A percentile compares a stretch with the other conserved stretches of the same genome.
phyloP scores from a whole-genome alignment of 2,329 filamentous ascomycete genomes.

The Sphaerostilbella broomeana region DNA sequence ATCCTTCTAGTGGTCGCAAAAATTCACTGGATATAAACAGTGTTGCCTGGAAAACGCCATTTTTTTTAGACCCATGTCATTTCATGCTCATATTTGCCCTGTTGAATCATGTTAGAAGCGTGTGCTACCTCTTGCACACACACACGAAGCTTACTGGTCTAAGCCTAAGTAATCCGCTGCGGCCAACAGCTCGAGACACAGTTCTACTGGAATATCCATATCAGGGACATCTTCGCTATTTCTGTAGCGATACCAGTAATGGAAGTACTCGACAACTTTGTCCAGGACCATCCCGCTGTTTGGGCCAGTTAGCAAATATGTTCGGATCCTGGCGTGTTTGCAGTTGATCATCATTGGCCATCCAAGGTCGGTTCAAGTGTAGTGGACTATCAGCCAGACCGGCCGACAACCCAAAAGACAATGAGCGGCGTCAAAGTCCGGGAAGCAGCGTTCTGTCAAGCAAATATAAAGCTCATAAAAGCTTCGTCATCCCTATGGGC shows the following conservation, averaged over 20 bases:
- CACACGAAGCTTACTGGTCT: conserved; percentile 40
- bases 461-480: conserved; percentile 12
- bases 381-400: conserved; percentile 48
- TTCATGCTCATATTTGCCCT: conserved; percentile 35
- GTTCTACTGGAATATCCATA: conserved; percentile 72
- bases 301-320: conserved; percentile 14
- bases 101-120: conserved; percentile 23
- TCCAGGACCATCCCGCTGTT: conserved; percentile 65
- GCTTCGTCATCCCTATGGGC: conserved; percentile 29
- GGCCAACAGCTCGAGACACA: conserved; percentile 70
- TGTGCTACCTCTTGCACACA: conserved; percentile 1
- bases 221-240: conserved; percentile 68
- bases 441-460: conserved; percentile 41
- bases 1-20: conserved; percentile 9
- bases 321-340: background rate
- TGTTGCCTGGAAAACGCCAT: background rate
- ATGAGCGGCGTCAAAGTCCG: conserved; percentile 36
- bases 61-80: conserved; percentile 17
- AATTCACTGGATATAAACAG: background rate
- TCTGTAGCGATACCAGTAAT: conserved; percentile 70
- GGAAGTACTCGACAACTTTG: conserved; percentile 76
- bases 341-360: background rate
- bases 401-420: conserved; percentile 18
- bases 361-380: conserved; percentile 57
- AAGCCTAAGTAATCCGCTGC: conserved; percentile 71